Evolutionary conservation across 352 stramenopile genomes (phyloP).

Genomic region (Pythium dissimile): DNA sequence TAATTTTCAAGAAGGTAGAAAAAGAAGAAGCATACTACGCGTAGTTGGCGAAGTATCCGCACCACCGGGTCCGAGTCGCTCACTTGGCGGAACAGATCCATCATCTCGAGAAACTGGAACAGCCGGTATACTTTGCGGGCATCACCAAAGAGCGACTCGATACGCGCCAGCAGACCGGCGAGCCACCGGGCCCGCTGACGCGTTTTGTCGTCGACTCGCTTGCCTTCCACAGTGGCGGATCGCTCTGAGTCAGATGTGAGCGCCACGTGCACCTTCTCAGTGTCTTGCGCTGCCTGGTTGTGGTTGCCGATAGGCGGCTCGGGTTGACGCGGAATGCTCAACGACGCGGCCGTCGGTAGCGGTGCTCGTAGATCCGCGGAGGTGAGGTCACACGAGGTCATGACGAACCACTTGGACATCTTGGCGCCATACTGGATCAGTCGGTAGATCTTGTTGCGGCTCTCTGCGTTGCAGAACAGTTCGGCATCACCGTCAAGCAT

Average conservation of each 20-base stretch:
- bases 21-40: constrained; percentile 57
- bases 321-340: not conserved
- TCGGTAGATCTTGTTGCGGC: constrained; percentile 57
- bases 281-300: constrained; percentile 14
- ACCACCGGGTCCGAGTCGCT: constrained; percentile 26
- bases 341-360: not conserved
- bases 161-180: constrained; percentile 24
- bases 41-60: constrained; percentile 36
- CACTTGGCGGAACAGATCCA: constrained; percentile 43
- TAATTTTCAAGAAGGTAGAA: constrained; percentile 69
- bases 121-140: constrained; percentile 58
- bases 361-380: constrained; percentile 9
- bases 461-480: constrained; percentile 31
- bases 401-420: constrained; percentile 40
- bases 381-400: constrained; percentile 13
- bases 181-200: constrained; percentile 8
- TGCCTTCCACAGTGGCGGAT: not conserved
- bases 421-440: constrained; percentile 65
- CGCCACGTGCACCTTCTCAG: not conserved
- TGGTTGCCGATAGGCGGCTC: constrained; percentile 1
- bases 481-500: not conserved
- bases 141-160: constrained; percentile 51
- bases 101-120: constrained; percentile 68
- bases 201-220: not conserved
- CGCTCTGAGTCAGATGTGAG: not conserved